These are phyloP conservation scores for Termitomyces sp. DNA, from an alignment of 768 basidiomycete genomes.

Conservation along the genomic window DNA sequence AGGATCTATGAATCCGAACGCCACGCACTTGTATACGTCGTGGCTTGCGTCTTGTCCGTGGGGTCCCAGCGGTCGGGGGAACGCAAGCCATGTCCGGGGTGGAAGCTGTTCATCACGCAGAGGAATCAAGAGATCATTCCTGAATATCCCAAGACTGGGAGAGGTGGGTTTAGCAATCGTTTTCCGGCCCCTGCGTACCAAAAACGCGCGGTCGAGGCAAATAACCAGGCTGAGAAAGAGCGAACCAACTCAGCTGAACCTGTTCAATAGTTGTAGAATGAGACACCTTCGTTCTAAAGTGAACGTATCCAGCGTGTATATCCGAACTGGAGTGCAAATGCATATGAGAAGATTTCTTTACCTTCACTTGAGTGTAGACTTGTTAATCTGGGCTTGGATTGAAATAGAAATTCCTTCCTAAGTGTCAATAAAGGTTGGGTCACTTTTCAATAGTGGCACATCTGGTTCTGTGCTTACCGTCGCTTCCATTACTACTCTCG, in stretches of 20 bases:
- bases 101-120: conserved; percentile 21
- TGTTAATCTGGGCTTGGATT: not conserved
- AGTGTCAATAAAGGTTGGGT: conserved; percentile 23
- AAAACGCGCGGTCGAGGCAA: conserved; percentile 22
- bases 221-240: conserved; percentile 27
- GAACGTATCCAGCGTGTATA: conserved; percentile 19
- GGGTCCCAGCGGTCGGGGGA: conserved; percentile 37
- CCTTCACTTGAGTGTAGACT: conserved; percentile 1
- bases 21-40: conserved; percentile 37
- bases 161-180: conserved; percentile 30
- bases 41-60: conserved; percentile 43
- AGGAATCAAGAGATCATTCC: conserved; percentile 24
- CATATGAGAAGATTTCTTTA: conserved; percentile 23
- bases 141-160: conserved; percentile 29
- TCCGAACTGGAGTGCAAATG: conserved; percentile 33
- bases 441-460: conserved; percentile 22
- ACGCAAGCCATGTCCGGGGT: conserved; percentile 34
- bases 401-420: conserved; percentile 9
- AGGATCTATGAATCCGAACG: conserved; percentile 29
- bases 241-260: conserved; percentile 15
- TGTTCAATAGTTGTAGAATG: conserved; percentile 16
- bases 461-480: conserved; percentile 28
- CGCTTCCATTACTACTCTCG: conserved; percentile 31
- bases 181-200: conserved; percentile 39
- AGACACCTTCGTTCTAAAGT: not conserved